Percentiles rank a stretch among this genome's conserved stretches.
Conservation (phyloP, 331 rosid genomes). For the Quercus lobata region DNA sequence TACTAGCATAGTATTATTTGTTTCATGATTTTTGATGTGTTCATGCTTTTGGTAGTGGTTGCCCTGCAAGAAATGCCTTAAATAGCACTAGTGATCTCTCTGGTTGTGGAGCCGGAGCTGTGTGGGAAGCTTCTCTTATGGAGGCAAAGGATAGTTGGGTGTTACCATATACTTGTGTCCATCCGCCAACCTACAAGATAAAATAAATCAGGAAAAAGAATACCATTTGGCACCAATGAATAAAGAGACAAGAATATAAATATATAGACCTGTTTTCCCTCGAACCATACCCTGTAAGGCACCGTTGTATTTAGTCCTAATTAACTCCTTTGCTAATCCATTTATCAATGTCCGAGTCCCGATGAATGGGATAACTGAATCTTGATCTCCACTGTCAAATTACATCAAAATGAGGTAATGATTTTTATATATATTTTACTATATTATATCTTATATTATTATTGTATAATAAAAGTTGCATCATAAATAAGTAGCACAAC, state of each 20-base stretch:
- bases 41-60: slow-evolving; percentile 21
- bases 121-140: slow-evolving; percentile 40
- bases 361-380: slow-evolving; percentile 30
- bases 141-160: slow-evolving; percentile 21
- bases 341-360: slow-evolving; percentile 24
- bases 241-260: background rate
- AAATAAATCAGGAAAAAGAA: background rate
- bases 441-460: too few species aligned
- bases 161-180: background rate
- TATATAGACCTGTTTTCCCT: slow-evolving; percentile 23
- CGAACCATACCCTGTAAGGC: slow-evolving; percentile 36
- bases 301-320: slow-evolving; percentile 23
- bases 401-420: background rate
- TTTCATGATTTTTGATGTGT: background rate
- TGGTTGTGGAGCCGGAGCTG: slow-evolving; percentile 25
- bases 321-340: slow-evolving; percentile 5
- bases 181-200: background rate
- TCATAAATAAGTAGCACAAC: background rate
- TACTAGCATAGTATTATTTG: background rate
- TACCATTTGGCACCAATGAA: background rate
- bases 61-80: slow-evolving; percentile 15
- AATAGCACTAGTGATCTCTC: slow-evolving; percentile 27
- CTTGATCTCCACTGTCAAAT: slow-evolving; percentile 31
- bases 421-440: too few species aligned
- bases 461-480: too few species aligned